These are phyloP conservation scores for Ocimum tenuiflorum DNA, from an alignment of 257 asterid species.

Conservation along the genomic window DNA sequence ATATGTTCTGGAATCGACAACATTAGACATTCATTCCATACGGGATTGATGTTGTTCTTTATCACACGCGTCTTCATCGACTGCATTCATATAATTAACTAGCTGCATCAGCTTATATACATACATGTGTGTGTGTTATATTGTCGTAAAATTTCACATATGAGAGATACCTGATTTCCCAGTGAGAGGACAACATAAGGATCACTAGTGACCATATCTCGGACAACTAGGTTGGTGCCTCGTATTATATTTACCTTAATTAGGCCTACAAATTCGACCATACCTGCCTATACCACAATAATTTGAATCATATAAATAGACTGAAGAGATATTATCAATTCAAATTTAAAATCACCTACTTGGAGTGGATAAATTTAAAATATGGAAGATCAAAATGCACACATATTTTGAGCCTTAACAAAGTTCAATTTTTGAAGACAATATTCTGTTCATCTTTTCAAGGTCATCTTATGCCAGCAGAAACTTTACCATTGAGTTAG, in stretches of 20 bases:
- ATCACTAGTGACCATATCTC: conserved; percentile 83
- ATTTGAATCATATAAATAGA: too few species aligned
- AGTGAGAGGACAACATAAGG: conserved; percentile 80
- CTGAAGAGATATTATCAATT: too few species aligned
- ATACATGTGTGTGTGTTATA: too few species aligned
- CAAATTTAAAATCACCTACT: too few species aligned
- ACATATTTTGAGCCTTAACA: too few species aligned
- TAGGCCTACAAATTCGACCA: conserved; percentile 90
- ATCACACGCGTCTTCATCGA: conserved; percentile 79
- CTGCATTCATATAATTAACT: conserved; percentile 31
- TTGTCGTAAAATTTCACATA: too few species aligned
- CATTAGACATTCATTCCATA: conserved; percentile 91
- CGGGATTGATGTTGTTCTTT: conserved; percentile 83
- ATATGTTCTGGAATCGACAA: conserved; percentile 74
- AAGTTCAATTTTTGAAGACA: too few species aligned
- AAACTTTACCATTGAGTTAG: conserved; percentile 55
- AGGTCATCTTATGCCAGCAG: conserved; percentile 17
- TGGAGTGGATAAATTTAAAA: too few species aligned
- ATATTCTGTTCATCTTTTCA: conserved; percentile 34
- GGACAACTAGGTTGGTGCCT: conserved; percentile 82
- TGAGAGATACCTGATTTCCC: conserved; percentile 89
- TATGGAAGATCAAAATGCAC: too few species aligned
- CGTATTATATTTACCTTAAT: conserved; percentile 69
- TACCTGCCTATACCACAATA: conserved; percentile 61
- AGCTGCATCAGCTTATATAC: background rate